Evolutionary conservation across 73 alveolate genomes (phyloP).

Genomic region (Stentor coeruleus): DNA sequence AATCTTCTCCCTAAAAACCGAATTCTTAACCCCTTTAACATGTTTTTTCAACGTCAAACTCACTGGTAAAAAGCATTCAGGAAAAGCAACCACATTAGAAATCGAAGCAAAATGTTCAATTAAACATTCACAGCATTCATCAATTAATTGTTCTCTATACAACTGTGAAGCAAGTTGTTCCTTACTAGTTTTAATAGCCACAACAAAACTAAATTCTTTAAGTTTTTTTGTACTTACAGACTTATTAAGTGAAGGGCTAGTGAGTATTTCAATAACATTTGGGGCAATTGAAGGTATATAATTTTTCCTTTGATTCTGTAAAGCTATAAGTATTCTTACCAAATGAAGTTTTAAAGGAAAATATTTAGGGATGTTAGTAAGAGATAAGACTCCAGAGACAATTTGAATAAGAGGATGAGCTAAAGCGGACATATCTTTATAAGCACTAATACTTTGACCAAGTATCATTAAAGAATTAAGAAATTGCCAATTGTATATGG

Average conservation of each 20-base stretch:
- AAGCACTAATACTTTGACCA: conserved; percentile 7
- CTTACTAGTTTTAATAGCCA: conserved; percentile 12
- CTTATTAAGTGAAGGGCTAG: neutral
- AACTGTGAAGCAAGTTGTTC: neutral
- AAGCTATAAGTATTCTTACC: neutral
- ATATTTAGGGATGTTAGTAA: conserved; percentile 3
- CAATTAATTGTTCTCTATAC: neutral
- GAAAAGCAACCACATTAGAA: neutral
- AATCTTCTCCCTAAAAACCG: neutral
- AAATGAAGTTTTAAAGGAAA: conserved; percentile 22
- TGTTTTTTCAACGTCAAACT: neutral
- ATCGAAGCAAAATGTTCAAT: conserved; percentile 16
- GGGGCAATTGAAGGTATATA: conserved; percentile 9
- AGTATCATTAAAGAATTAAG: neutral
- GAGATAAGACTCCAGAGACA: neutral
- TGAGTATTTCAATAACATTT: neutral
- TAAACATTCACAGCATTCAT: neutral
- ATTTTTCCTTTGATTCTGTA: neutral
- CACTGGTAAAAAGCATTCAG: conserved; percentile 13
- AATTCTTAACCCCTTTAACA: neutral
- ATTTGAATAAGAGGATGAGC: conserved; percentile 2
- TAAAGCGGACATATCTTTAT: neutral
- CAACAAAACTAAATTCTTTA: conserved; percentile 1
- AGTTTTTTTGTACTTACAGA: neutral
- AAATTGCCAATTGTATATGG: conserved; percentile 18